phyloP scores from a whole-genome alignment of 768 basidiomycete genomes.

The Suillus subluteus region DNA sequence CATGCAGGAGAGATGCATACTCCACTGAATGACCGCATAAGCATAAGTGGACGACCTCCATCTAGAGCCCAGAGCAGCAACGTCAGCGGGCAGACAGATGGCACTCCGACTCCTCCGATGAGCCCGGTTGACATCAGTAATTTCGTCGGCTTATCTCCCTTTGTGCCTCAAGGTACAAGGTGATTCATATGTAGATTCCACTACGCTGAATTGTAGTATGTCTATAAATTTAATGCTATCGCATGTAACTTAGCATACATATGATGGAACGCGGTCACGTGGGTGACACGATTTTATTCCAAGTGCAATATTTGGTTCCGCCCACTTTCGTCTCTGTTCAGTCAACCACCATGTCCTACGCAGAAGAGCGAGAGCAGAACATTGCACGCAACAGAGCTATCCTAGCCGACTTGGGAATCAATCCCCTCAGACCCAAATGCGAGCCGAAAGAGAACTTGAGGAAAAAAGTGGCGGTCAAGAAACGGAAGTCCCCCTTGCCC shows the following conservation, averaged over 20 bases:
- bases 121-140: constrained; percentile 1
- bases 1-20: constrained; percentile 10
- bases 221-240: not conserved
- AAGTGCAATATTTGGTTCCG: not conserved
- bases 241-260: not conserved
- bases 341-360: constrained; percentile 28
- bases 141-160: not conserved
- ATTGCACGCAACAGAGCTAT: constrained; percentile 48
- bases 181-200: not conserved
- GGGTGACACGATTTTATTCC: not conserved
- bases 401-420: constrained; percentile 46
- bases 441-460: constrained; percentile 49
- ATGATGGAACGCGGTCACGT: constrained; percentile 8
- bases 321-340: not conserved
- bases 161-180: constrained; percentile 4
- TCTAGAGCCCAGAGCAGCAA: constrained; percentile 11
- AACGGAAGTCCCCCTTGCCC: constrained; percentile 42
- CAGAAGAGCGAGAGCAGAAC: constrained; percentile 37
- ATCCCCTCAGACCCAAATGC: constrained; percentile 41
- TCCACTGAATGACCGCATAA: not conserved
- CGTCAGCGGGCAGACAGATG: constrained; percentile 11
- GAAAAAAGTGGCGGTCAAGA: constrained; percentile 38
- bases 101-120: constrained; percentile 7
- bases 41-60: constrained; percentile 6
- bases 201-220: constrained; percentile 3